These are phyloP conservation scores for Trichoderma orchidacearum DNA, from an alignment of 495 filamentous ascomycete genomes.

Conservation along the genomic window DNA sequence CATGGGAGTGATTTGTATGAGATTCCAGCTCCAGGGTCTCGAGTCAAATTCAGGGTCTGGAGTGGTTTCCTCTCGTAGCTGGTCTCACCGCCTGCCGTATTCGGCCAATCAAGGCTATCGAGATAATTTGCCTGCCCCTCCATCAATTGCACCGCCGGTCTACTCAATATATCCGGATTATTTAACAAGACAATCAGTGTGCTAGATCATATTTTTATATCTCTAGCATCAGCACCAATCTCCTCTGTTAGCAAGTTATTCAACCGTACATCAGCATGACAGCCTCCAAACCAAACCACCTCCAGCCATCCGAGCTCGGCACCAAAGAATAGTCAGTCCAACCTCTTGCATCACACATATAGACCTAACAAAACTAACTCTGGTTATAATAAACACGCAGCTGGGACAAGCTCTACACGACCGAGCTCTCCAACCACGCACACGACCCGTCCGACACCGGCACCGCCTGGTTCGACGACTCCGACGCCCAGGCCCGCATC, in stretches of 20 bases:
- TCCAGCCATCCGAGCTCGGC: constrained; percentile 50
- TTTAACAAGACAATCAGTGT: neutral
- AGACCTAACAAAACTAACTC: neutral
- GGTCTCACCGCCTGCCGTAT: constrained; percentile 9
- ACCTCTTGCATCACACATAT: neutral
- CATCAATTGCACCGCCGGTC: neutral
- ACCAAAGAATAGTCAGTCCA: constrained; percentile 50
- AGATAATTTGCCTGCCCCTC: constrained; percentile 2
- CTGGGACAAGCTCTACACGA: constrained; percentile 55
- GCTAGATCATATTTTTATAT: too few species aligned
- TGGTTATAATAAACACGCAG: constrained; percentile 18
- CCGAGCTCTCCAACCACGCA: constrained; percentile 48
- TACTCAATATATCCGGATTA: neutral
- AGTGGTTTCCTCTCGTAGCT: constrained; percentile 6
- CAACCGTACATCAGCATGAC: neutral
- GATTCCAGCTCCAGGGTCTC: too few species aligned
- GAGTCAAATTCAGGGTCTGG: neutral
- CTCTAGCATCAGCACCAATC: too few species aligned
- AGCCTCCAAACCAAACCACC: constrained; percentile 24
- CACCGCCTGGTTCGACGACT: constrained; percentile 67
- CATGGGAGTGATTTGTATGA: too few species aligned
- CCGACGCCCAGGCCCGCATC: constrained; percentile 49
- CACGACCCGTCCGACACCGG: constrained; percentile 48
- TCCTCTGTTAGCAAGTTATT: too few species aligned
- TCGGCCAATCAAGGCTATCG: constrained; percentile 3